A percentile compares a stretch with the other conserved stretches of the same genome.
Evolutionary conservation across 768 basidiomycete genomes (phyloP).

Genomic region (Hygrophorus russula): DNA sequence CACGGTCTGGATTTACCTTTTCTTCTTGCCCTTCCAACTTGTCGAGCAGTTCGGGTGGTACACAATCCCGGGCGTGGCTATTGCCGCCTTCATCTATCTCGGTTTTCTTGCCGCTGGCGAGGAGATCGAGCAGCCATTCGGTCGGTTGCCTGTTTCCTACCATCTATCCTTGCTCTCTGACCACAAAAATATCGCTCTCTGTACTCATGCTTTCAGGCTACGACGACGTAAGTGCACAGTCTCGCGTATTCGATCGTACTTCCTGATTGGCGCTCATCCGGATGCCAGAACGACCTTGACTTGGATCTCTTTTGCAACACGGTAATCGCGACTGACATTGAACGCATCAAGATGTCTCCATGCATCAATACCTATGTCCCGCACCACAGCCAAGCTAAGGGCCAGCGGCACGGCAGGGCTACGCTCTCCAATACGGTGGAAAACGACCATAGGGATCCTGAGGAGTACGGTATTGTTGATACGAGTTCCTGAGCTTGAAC

Average conservation of each 20-base stretch:
- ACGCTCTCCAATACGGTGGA: too few species aligned
- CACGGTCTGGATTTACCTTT: constrained; percentile 64
- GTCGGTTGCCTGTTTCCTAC: constrained; percentile 18
- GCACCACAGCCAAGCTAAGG: constrained; percentile 10
- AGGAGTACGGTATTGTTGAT: too few species aligned
- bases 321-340: constrained; percentile 46
- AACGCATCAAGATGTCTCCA: constrained; percentile 38
- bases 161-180: not conserved
- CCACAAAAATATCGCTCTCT: too few species aligned
- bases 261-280: constrained; percentile 1
- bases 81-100: constrained; percentile 65
- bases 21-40: constrained; percentile 71
- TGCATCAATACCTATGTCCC: constrained; percentile 38
- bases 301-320: constrained; percentile 52
- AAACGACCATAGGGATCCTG: too few species aligned
- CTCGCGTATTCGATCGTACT: not conserved
- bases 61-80: constrained; percentile 52
- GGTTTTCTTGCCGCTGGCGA: constrained; percentile 66
- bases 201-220: constrained; percentile 31
- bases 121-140: constrained; percentile 62
- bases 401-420: constrained; percentile 2
- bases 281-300: constrained; percentile 48
- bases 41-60: constrained; percentile 51
- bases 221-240: constrained; percentile 34
- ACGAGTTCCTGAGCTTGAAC: too few species aligned